phyloP scores from a whole-genome alignment of 306 rosid genomes.

The Glycine latifolia region DNA sequence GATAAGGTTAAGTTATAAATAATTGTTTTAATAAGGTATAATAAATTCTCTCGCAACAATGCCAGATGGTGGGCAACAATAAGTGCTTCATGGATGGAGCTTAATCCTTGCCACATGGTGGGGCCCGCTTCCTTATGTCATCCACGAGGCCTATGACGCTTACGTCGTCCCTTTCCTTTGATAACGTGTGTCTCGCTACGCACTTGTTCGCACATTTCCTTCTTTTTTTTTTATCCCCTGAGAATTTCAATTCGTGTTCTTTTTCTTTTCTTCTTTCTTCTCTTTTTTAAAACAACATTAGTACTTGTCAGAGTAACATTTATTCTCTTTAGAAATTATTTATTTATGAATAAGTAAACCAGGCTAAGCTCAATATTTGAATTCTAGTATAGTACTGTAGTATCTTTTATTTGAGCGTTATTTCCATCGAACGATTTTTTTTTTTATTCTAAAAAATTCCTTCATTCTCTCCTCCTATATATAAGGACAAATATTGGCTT shows the following conservation, averaged over 20 bases:
- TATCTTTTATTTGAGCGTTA: not conserved
- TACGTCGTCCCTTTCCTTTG: not conserved
- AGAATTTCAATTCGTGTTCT: no score
- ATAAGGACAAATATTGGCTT: no score
- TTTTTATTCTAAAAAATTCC: no score
- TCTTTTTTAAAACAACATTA: no score
- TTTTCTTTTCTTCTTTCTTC: no score
- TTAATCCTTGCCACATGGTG: constrained; percentile 54
- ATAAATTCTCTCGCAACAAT: not conserved
- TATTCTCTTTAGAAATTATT: not conserved
- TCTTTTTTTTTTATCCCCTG: not conserved
- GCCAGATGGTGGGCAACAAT: not conserved
- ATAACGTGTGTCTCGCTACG: constrained; percentile 10
- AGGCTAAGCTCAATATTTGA: no score
- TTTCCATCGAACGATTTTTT: no score
- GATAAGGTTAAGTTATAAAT: no score
- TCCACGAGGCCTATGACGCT: constrained; percentile 39
- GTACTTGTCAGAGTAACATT: not conserved
- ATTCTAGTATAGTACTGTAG: not conserved
- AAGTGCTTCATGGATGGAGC: constrained; percentile 33
- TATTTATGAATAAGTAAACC: not conserved
- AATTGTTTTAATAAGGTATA: no score
- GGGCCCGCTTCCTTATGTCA: constrained; percentile 38
- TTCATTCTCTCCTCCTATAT: no score
- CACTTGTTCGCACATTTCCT: constrained; percentile 1